Evolutionary conservation across 2,329 filamentous ascomycete species (phyloP).

Genomic region (Fusarium sp.): DNA sequence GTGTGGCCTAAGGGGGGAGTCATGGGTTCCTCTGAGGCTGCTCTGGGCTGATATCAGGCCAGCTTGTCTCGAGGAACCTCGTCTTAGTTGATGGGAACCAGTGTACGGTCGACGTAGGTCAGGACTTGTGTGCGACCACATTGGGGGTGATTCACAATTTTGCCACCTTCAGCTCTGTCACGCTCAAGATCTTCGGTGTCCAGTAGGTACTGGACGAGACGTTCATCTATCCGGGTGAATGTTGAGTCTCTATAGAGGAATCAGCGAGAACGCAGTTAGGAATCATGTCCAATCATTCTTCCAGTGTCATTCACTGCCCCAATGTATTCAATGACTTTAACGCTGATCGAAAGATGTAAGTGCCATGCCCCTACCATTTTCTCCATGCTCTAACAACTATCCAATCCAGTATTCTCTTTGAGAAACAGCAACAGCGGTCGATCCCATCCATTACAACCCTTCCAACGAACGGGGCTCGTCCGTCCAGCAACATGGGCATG

Average conservation of each 20-base stretch:
- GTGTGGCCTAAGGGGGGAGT: constrained; percentile 64
- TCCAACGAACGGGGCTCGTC: not conserved
- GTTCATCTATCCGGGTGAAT: not conserved
- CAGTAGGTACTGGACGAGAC: constrained; percentile 8
- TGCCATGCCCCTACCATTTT: not conserved
- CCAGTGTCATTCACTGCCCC: not conserved
- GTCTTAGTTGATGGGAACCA: constrained; percentile 62
- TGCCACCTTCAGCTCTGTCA: constrained; percentile 52
- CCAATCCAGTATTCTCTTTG: constrained; percentile 52
- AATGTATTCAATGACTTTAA: not conserved
- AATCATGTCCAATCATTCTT: not conserved
- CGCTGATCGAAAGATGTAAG: not conserved
- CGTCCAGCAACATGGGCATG: not conserved
- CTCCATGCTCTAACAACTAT: not conserved
- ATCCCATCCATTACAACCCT: not conserved
- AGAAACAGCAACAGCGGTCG: not conserved
- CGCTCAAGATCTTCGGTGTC: constrained; percentile 61
- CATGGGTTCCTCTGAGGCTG: constrained; percentile 66
- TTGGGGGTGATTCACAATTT: not conserved
- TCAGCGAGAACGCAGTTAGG: not conserved
- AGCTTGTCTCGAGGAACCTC: constrained; percentile 63
- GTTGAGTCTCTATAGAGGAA: not conserved
- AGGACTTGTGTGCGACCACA: constrained; percentile 53
- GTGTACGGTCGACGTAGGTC: constrained; percentile 52
- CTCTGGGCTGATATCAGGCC: constrained; percentile 65